Base-by-base conservation (phyloP, 768 basidiomycete species). In the Cantharellus anzutake region DNA sequence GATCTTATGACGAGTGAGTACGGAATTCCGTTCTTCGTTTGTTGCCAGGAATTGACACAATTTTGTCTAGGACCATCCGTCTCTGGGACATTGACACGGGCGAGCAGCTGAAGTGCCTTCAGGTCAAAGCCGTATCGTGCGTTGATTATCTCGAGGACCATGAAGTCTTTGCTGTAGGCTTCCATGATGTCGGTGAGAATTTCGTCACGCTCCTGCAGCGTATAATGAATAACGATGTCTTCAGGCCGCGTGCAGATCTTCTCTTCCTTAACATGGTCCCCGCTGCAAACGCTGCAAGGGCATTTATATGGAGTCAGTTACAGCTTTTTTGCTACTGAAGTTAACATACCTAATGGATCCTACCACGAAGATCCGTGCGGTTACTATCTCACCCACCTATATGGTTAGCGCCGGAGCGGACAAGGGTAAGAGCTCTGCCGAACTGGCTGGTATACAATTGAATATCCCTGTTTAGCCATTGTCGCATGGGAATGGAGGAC, bases 1-100 rank as follows among this genome's bases (percentile, higher is more conserved):
- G 91, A 14, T 86, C 84, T 37, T 91, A 92, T 66, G 90, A 93
- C 60, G 90, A 91, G 69, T 88, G 85, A 0, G 91, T 94, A 61
- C 76, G 90, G 11, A 87, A 93, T 70, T 94, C 89, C 89, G 86
- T 92, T 67, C 76, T 94, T 34, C 76, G 74, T 14, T 52, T 57
- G 11, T 29, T 11, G 11, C n/a, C 37, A 34, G 37, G 3, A 29
- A 14, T 34, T 41, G 3, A 11, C 44, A 4, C 56, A 51, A 41
- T 60, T 3, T 60, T 37, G 58, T 11, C 11, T 55, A 55, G 52
- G 35, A 89, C 86, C 1, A 92, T 94, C 62, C 76, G 90, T 7
- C 87, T 94, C 70, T 94, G 90, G 91, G 86, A 92, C 67, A 76
- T 94, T 29, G 76, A 75, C 58, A 78, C 76, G 0, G 80, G 77